These are phyloP conservation scores for Myrica gale DNA, from an alignment of 306 rosid genomes.

Conservation along the genomic window DNA sequence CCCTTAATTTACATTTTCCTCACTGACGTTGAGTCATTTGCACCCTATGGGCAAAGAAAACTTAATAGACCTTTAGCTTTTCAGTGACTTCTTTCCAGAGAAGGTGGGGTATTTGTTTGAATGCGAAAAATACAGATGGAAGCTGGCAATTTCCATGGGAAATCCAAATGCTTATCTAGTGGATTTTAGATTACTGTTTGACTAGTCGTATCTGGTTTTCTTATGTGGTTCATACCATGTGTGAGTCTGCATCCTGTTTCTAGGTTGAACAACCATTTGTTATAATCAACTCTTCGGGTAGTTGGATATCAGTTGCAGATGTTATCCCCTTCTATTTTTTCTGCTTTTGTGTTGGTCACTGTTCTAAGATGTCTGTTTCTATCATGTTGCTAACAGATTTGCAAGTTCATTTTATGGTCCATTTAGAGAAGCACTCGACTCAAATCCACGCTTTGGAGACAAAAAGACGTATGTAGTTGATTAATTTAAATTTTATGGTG, in stretches of 20 bases:
- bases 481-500: conserved; percentile 11
- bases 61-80: background rate
- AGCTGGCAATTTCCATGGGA: background rate
- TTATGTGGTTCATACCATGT: background rate
- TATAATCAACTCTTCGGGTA: conserved; percentile 1
- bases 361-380: conserved; percentile 17
- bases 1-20: background rate
- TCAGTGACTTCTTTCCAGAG: background rate
- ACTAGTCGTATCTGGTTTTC: background rate
- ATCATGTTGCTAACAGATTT: conserved; percentile 52
- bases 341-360: conserved; percentile 2
- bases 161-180: background rate
- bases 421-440: conserved; percentile 90
- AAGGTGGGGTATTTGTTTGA: background rate
- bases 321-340: background rate
- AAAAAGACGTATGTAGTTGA: conserved; percentile 69
- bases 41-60: too few relatives aligned
- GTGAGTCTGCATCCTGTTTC: background rate
- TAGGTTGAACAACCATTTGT: conserved; percentile 6
- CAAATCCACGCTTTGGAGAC: conserved; percentile 97
- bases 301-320: conserved; percentile 17
- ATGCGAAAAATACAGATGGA: background rate
- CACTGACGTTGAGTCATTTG: background rate
- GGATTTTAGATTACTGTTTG: conserved; percentile 14
- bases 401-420: conserved; percentile 98